Base-by-base conservation (phyloP, 257 asterid species). In the Euphrasia confusa region DNA sequence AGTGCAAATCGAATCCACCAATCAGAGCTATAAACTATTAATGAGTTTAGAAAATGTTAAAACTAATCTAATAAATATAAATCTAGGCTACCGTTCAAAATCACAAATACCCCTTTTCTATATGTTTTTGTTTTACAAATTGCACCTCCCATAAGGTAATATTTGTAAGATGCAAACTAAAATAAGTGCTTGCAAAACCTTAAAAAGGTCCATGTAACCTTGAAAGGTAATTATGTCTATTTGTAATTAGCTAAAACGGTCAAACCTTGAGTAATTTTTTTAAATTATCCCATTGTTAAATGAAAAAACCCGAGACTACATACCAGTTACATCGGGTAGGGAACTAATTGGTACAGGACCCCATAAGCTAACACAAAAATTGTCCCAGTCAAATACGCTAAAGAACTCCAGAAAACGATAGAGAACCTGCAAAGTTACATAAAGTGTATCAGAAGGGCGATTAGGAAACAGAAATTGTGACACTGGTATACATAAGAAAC, bases 371-470 rank as follows among this genome's bases (percentile, higher is more conserved):
- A 93, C 91, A 80, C 99, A 93, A 71, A 85, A 89, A 58, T 77
- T 83, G 65, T 89, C 96, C 99, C 99, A 93, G 79, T 93, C 96
- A 45, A 93, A 93, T 81, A 85, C 85, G 87, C 99, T 89, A 82
- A 93, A 93, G 83, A 93, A 93, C 81, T 89, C 99, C 83, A 93
- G 80, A 78, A 93, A 93, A n/a, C 96, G 96, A 78, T 83, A 93
- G 58, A 93, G 97, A 73, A 93, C 99, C 99, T 93, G 85, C 71
- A 69, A 67, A 42, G 55, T 65, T 15, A 49, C 60, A 44, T 18
- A 57, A 33, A 60, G 75, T 18, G 24, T 63, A 55, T 80, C 71
- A 82, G 81, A 68, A 59, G 60, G 28, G 54, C 60, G 65, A 66
- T 14, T 14, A 68, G 61, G 64, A 63, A 63, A 44, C 54, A 68